These are phyloP conservation scores for Eutrema heterophyllum DNA, from an alignment of 345 rosid species.

Conservation along the genomic window DNA sequence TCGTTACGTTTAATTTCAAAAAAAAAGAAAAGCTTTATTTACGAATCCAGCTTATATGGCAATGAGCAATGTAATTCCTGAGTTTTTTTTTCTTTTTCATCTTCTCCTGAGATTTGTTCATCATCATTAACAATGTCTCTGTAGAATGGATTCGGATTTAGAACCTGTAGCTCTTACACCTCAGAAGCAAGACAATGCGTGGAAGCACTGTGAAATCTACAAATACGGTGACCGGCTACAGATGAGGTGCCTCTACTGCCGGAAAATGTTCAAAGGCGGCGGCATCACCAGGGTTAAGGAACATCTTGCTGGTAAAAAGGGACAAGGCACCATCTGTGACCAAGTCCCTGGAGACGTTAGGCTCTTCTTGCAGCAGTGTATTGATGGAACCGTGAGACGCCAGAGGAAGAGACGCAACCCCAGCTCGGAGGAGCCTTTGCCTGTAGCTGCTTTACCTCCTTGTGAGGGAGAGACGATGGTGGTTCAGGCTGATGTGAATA, in stretches of 20 bases:
- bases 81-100: no score
- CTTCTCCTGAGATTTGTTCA: no score
- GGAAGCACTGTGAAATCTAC: slow-evolving; percentile 83
- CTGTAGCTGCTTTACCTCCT: slow-evolving; percentile 35
- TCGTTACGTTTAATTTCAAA: neutral
- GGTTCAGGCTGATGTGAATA: slow-evolving; percentile 39
- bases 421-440: slow-evolving; percentile 40
- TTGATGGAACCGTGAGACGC: slow-evolving; percentile 60
- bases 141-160: slow-evolving; percentile 24
- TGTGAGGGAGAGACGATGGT: slow-evolving; percentile 27
- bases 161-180: slow-evolving; percentile 61
- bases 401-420: slow-evolving; percentile 67
- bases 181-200: slow-evolving; percentile 83
- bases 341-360: slow-evolving; percentile 63
- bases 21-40: no score
- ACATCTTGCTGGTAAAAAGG: slow-evolving; percentile 86
- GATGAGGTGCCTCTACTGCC: slow-evolving; percentile 68
- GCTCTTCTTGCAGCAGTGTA: slow-evolving; percentile 51
- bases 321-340: slow-evolving; percentile 70
- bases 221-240: slow-evolving; percentile 72
- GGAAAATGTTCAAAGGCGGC: slow-evolving; percentile 82
- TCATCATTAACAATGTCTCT: no score
- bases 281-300: slow-evolving; percentile 95
- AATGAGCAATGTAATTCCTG: neutral
- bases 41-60: no score